Evolutionary conservation across 2,329 filamentous ascomycete species (phyloP), one percentile per base, ranked within the genome.

Genomic region (Diplodia corticola): DNA sequence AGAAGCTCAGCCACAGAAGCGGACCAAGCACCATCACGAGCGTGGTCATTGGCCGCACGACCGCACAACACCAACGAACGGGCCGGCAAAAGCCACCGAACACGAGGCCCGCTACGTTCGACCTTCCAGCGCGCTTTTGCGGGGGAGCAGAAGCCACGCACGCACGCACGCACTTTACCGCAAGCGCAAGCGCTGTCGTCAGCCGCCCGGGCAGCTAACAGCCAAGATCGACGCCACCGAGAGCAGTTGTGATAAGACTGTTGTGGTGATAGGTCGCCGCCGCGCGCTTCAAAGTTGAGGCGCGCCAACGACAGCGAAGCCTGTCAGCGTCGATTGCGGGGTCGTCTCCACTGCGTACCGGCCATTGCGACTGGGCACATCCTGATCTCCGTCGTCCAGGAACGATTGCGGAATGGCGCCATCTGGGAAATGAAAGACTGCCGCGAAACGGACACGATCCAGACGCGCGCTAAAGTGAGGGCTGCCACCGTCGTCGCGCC

Each of bases 71-170:
- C 3, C 22, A 22, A 46, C 54, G 54, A 37, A 10, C 20, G 53
- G 33, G 33, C 26, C 54, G 54, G 33, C 40, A 24, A n/a, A 17
- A 7, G n/a, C 55, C 40, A 20, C 55, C 55, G 55, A 60, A 60
- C 55, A 60, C 55, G 55, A 60, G 55, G 55, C 9, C 22, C 26
- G n/a, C 55, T 60, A 60, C 55, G 55, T 60, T 60, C 37, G 40
- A 60, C 2, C 13, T 60, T 60, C 55, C 24, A 20, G 37, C 22
- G 15, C 5, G 33, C 30, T 6, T 15, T 17, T 15, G 37, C 37
- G 15, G 13, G 40, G n/a, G n/a, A n/a, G n/a, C n/a, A n/a, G n/a
- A n/a, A n/a, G 33, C 33, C 33, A 35, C 37, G 37, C 55, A 60
- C 26, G 10, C 24, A 48, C 5, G 7, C 24, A 40, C n/a, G 55